Evolutionary conservation across 441 rosid species (phyloP).

Genomic region (Mallotus japonicus): DNA sequence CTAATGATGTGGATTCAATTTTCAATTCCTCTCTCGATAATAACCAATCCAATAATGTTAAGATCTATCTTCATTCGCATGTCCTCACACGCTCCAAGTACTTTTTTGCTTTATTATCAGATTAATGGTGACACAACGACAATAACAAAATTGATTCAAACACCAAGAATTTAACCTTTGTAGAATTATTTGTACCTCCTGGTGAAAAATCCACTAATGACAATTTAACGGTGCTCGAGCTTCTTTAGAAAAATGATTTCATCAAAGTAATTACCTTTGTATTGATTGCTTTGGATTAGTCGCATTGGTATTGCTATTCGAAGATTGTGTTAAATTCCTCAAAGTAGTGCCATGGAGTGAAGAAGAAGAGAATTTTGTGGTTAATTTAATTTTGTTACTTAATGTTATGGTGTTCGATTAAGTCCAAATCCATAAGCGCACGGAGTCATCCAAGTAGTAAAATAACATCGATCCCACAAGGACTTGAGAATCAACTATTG

Average conservation of each 20-base stretch:
- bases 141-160: not conserved
- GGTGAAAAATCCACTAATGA: conserved; percentile 27
- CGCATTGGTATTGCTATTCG: conserved; percentile 56
- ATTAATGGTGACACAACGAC: conserved; percentile 44
- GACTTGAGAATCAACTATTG: no score
- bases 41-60: conserved; percentile 33
- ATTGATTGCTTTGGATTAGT: conserved; percentile 53
- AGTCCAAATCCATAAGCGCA: no score
- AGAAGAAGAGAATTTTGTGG: conserved; percentile 55
- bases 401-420: not conserved
- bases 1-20: conserved; percentile 17
- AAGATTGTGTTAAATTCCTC: conserved; percentile 51
- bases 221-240: conserved; percentile 40
- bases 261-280: conserved; percentile 32
- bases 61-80: conserved; percentile 58
- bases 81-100: conserved; percentile 53
- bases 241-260: conserved; percentile 49
- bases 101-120: conserved; percentile 57
- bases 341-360: conserved; percentile 76
- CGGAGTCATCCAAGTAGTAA: no score
- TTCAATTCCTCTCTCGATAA: conserved; percentile 1
- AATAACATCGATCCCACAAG: no score
- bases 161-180: conserved; percentile 19
- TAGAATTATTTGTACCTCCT: conserved; percentile 33
- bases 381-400: conserved; percentile 42